Evolutionary conservation across 2,329 filamentous ascomycete species (phyloP).

Genomic region (Sphaerulina vaccinii): DNA sequence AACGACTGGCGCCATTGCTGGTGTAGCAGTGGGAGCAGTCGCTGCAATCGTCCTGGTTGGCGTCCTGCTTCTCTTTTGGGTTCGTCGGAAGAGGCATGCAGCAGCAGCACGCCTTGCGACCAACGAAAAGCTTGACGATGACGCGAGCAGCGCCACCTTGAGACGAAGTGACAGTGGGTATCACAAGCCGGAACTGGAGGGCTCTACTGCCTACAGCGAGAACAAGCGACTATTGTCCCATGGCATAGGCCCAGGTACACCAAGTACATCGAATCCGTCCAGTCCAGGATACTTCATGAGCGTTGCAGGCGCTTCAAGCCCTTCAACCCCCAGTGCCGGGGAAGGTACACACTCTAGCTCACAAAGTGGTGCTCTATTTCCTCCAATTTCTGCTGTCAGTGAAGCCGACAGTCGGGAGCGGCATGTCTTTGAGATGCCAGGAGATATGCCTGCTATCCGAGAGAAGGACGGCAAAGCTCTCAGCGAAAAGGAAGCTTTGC

Average conservation of each 20-base stretch:
- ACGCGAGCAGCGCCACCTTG: constrained; percentile 6
- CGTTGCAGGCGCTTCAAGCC: constrained; percentile 15
- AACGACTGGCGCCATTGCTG: constrained; percentile 43
- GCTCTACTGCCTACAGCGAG: constrained; percentile 25
- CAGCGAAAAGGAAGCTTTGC: constrained; percentile 50
- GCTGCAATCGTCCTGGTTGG: constrained; percentile 35
- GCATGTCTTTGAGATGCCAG: constrained; percentile 51
- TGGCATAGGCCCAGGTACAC: constrained; percentile 13
- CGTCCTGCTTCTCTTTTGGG: constrained; percentile 37
- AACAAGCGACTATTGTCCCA: constrained; percentile 25
- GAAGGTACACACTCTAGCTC: constrained; percentile 32
- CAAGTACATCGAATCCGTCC: constrained; percentile 13
- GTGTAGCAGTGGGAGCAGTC: constrained; percentile 45
- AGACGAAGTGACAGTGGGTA: constrained; percentile 35
- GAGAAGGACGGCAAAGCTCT: constrained; percentile 50
- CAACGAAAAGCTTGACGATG: constrained; percentile 10
- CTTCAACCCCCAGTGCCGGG: constrained; percentile 24
- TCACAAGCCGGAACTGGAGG: constrained; percentile 48
- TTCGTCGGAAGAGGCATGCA: constrained; percentile 23
- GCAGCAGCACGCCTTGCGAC: constrained; percentile 13
- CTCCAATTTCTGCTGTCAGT: constrained; percentile 27
- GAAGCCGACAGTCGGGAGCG: constrained; percentile 33
- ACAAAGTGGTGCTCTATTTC: constrained; percentile 24
- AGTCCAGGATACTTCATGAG: constrained; percentile 23
- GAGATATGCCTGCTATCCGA: constrained; percentile 55